Conservation (phyloP, 2,329 filamentous ascomycete species). For the Byssoonygena ceratinophila region DNA sequence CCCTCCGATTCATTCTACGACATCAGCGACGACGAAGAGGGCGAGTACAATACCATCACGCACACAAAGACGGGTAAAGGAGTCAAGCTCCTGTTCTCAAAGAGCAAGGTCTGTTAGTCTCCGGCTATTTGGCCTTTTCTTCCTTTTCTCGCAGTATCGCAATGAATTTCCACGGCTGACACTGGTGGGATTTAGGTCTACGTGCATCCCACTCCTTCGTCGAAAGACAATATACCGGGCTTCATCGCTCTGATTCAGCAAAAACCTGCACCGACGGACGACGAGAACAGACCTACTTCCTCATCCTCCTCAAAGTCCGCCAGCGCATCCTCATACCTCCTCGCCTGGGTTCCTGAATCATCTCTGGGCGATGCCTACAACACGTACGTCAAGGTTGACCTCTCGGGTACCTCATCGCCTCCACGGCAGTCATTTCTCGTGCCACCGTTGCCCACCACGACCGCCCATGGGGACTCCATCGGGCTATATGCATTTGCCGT, state of each 20-base stretch:
- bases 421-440: constrained; percentile 84
- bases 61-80: constrained; percentile 62
- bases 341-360: constrained; percentile 89
- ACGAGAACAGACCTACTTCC: constrained; percentile 29
- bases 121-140: not conserved
- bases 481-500: constrained; percentile 87
- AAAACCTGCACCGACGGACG: constrained; percentile 44
- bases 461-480: constrained; percentile 57
- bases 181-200: constrained; percentile 57
- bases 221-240: constrained; percentile 90
- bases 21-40: constrained; percentile 91
- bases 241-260: constrained; percentile 91
- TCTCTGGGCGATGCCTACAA: constrained; percentile 74
- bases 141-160: not conserved
- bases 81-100: constrained; percentile 88
- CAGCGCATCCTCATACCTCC: constrained; percentile 60
- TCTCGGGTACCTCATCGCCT: constrained; percentile 69
- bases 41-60: constrained; percentile 86
- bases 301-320: constrained; percentile 35
- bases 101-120: constrained; percentile 67
- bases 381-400: constrained; percentile 91
- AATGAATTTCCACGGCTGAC: not conserved
- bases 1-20: constrained; percentile 87
- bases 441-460: constrained; percentile 77
- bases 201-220: constrained; percentile 81